Evolutionary conservation across 2,329 filamentous ascomycete genomes (phyloP).

Genomic region (Cladosporium sp.): DNA sequence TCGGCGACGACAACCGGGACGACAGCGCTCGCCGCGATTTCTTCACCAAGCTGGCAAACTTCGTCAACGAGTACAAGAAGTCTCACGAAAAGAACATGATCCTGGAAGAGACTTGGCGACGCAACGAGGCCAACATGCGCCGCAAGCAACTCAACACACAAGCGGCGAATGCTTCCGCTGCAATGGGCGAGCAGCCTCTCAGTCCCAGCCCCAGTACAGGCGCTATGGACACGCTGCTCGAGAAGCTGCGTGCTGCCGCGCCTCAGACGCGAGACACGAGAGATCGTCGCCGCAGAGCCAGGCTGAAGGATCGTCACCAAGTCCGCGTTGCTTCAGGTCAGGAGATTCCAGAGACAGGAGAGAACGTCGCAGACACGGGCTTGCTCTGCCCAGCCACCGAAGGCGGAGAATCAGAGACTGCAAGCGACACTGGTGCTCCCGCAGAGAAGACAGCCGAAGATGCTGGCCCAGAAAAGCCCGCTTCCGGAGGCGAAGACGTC

Average conservation of each 20-base stretch:
- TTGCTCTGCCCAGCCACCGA: conserved; percentile 25
- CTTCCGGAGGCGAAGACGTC: conserved; percentile 62
- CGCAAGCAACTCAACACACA: conserved; percentile 69
- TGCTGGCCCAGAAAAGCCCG: conserved; percentile 10
- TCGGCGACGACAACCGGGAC: conserved; percentile 87
- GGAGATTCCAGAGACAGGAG: conserved; percentile 65
- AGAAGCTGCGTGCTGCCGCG: conserved; percentile 90
- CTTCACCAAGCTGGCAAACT: conserved; percentile 86
- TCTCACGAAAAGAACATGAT: conserved; percentile 86
- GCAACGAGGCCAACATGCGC: conserved; percentile 89
- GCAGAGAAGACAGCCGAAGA: conserved; percentile 9
- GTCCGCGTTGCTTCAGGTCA: conserved; percentile 86
- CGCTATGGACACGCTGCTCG: conserved; percentile 91
- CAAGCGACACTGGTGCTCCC: background rate
- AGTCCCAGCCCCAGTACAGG: conserved; percentile 53
- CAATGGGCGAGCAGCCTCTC: conserved; percentile 31
- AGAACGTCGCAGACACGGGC: conserved; percentile 26
- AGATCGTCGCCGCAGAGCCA: conserved; percentile 78
- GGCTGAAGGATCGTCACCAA: conserved; percentile 86
- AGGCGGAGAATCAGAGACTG: conserved; percentile 2
- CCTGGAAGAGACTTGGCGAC: conserved; percentile 74
- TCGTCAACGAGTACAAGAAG: conserved; percentile 93
- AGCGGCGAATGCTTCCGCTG: conserved; percentile 46
- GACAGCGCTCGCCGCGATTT: conserved; percentile 93
- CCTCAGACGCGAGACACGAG: conserved; percentile 80